A percentile compares a stretch with the other conserved stretches of the same genome.
These are phyloP conservation scores for Chenopodium suecicum DNA, from an alignment of 148 eudicot genomes.

Conservation along the genomic window DNA sequence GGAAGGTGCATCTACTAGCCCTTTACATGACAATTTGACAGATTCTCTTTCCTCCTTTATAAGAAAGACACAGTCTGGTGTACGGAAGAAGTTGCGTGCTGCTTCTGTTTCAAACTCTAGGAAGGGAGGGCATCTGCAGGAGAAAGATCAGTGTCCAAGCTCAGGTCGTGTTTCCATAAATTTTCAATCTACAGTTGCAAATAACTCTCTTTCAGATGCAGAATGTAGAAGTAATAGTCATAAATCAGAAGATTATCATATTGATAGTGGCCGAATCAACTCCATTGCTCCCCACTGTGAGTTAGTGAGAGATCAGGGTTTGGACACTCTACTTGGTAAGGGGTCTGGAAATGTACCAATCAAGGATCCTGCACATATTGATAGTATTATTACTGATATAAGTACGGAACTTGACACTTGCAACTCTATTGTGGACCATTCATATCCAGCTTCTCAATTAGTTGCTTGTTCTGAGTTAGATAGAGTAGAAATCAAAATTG, in stretches of 20 bases:
- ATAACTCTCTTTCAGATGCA: conserved; percentile 17
- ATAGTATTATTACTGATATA: conserved; percentile 15
- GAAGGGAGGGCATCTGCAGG: conserved; percentile 27
- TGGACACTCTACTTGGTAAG: conserved; percentile 18
- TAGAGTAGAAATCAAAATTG: conserved; percentile 17
- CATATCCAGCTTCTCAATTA: conserved; percentile 25
- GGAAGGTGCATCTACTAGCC: conserved; percentile 25
- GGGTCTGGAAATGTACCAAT: conserved; percentile 3
- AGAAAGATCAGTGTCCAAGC: conserved; percentile 30
- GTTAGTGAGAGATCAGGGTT: conserved; percentile 21
- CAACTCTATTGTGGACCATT: conserved; percentile 25
- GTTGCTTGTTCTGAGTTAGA: conserved; percentile 38
- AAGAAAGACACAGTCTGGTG: conserved; percentile 59
- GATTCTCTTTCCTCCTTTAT: conserved; percentile 70
- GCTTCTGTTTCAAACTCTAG: conserved; percentile 36
- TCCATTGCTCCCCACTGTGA: conserved; percentile 12
- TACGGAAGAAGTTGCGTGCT: conserved; percentile 39
- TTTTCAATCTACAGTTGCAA: conserved; percentile 3
- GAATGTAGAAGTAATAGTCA: conserved; percentile 22
- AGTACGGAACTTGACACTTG: conserved; percentile 19
- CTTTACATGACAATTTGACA: conserved; percentile 40
- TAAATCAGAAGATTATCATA: conserved; percentile 25
- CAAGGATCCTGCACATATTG: conserved; percentile 22
- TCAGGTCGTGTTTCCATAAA: conserved; percentile 30
- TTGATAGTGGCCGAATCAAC: conserved; percentile 15